Base-by-base conservation (phyloP, 1,284 basidiomycete genomes). In the Tranzscheliella williamsii region DNA sequence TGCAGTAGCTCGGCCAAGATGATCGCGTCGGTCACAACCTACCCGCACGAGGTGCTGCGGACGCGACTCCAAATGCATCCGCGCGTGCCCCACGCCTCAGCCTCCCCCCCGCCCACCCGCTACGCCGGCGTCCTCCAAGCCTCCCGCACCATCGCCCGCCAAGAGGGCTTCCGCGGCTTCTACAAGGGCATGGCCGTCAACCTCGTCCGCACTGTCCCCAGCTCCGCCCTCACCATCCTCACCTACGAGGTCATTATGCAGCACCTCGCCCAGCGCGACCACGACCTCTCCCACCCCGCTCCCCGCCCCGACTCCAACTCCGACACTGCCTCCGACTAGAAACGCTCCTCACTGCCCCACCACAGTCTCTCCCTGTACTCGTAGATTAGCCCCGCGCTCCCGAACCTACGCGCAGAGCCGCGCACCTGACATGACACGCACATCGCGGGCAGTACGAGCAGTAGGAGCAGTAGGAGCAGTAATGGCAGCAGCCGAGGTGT, bases 131-230 rank as follows among this genome's bases (percentile, higher is more conserved):
- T 76, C 5, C 11, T 71, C 15, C 71, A 70, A 17, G 60, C 73
- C 0, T 53, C 51, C 20, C 27, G 16, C 9, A 67, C 54, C 13
- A 76, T 75, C 9, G 53, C 48, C 2, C 16, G 38, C 5, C 50
- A 72, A 16, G 75, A 76, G 42, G 73, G 75, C 1, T 21, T 74
- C 2, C 37, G 64, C 4, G 75, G 75, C 1, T 76, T 75, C 31
- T 76, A 76, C 42, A 69, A 63, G 18, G 75, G 75, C 9, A 74
- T 76, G 70, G 53, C 61, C 6, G 73, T 76, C 15, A 76, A 76
- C 26, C 49, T 76, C 24, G 52, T 76, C 2, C 39, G 75, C 9
- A 76, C 75, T 2, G 70, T 76, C 4, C 75, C 75, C 9, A 70
- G 58, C 38, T 72, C 68, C 13, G 75, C 73, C 0, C 27, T 76